phyloP scores from a whole-genome alignment of 345 rosid genomes.

The Euphorbia lathyris region DNA sequence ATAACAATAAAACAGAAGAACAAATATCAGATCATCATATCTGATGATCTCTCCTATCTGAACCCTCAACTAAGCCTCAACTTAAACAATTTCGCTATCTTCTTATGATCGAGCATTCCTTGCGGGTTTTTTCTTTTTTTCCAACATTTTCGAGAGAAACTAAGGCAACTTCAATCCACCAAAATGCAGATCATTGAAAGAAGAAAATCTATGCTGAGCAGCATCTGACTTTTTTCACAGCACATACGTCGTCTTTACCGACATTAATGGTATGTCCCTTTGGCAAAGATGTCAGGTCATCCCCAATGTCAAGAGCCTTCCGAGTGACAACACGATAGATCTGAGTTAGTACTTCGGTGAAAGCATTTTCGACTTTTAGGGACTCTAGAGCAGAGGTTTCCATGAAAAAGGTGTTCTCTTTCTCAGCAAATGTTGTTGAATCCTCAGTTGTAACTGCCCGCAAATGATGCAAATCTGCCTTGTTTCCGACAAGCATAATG shows the following conservation, averaged over 20 bases:
- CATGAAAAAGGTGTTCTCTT: constrained; percentile 25
- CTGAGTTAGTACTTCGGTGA: constrained; percentile 29
- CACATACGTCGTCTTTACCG: constrained; percentile 28
- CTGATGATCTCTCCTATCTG: background rate
- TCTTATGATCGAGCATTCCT: constrained; percentile 1
- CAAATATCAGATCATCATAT: constrained; percentile 6
- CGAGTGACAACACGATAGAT: constrained; percentile 26
- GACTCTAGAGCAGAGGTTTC: constrained; percentile 28
- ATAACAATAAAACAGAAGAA: constrained; percentile 3
- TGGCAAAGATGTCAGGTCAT: constrained; percentile 25
- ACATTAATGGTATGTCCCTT: constrained; percentile 28
- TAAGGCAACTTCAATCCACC: constrained; percentile 6
- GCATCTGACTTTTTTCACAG: constrained; percentile 27
- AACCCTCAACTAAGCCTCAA: constrained; percentile 8
- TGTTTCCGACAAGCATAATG: constrained; percentile 32
- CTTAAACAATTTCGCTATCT: background rate
- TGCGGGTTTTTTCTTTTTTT: background rate
- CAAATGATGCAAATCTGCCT: constrained; percentile 28
- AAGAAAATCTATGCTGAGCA: constrained; percentile 16
- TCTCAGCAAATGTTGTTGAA: constrained; percentile 28
- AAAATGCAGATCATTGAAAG: background rate
- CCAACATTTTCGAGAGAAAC: background rate
- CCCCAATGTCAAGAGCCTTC: constrained; percentile 28
- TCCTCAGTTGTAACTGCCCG: constrained; percentile 27
- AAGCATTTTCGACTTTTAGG: constrained; percentile 24